Evolutionary conservation across 169 alveolate genomes (phyloP).

Genomic region (Cryptosporidium canis): DNA sequence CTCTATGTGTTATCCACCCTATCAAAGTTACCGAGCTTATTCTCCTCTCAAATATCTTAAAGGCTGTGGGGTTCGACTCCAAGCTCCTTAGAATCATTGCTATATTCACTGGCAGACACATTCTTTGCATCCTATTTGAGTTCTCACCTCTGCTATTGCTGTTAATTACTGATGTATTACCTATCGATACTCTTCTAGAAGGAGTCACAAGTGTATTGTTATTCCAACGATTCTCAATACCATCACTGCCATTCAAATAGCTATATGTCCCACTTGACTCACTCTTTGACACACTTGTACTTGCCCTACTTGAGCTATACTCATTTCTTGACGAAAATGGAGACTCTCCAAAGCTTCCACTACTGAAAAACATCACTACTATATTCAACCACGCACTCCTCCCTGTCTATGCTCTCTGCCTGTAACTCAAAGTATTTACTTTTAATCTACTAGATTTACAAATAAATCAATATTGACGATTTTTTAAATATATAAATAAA

Average conservation of each 20-base stretch:
- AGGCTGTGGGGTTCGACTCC: conserved; percentile 7
- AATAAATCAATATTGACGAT: no score
- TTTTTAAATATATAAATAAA: not conserved
- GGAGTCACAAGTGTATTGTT: conserved; percentile 5
- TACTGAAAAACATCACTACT: conserved; percentile 46
- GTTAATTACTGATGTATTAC: not conserved
- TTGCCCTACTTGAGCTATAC: conserved; percentile 28
- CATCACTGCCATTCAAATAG: conserved; percentile 11
- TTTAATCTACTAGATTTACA: no score
- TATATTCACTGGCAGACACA: conserved; percentile 58
- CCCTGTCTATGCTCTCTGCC: no score
- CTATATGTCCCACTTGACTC: not conserved
- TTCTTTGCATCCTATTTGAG: conserved; percentile 42
- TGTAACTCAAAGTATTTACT: no score
- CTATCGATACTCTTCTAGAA: not conserved
- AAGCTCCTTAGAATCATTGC: conserved; percentile 19
- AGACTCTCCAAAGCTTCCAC: conserved; percentile 64
- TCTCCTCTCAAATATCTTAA: conserved; percentile 51
- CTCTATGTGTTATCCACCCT: conserved; percentile 58
- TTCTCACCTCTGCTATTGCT: conserved; percentile 11
- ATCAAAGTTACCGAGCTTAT: conserved; percentile 53
- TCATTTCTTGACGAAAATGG: conserved; percentile 65
- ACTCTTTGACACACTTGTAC: conserved; percentile 3
- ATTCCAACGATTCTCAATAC: conserved; percentile 26
- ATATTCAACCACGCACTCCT: not conserved